A percentile compares a stretch with the other conserved stretches of the same genome.
These are phyloP conservation scores for Penicillium salamii DNA, from an alignment of 495 filamentous ascomycete genomes.

Conservation along the genomic window DNA sequence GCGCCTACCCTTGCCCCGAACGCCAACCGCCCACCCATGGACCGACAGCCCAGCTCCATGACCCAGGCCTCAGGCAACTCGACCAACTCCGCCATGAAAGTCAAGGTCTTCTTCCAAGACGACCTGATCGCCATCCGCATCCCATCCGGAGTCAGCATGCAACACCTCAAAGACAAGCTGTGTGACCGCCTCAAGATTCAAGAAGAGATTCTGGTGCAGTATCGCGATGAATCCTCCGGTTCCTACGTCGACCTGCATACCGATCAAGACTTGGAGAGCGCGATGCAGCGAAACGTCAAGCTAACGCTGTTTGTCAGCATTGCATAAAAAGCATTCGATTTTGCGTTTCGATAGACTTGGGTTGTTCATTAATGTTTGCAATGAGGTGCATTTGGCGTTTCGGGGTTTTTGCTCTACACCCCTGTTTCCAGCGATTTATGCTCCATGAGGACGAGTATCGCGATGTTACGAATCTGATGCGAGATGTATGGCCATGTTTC, in stretches of 20 bases:
- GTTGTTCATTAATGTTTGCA: slow-evolving; percentile 17
- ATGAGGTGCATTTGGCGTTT: slow-evolving; percentile 33
- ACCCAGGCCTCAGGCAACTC: slow-evolving; percentile 63
- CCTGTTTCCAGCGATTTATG: slow-evolving; percentile 21
- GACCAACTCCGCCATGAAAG: slow-evolving; percentile 64
- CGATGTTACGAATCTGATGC: slow-evolving; percentile 28
- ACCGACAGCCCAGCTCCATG: slow-evolving; percentile 70
- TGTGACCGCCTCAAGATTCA: slow-evolving; percentile 71
- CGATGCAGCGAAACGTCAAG: slow-evolving; percentile 80
- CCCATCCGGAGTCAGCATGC: slow-evolving; percentile 72
- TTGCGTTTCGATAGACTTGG: slow-evolving; percentile 22
- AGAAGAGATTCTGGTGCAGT: slow-evolving; percentile 72
- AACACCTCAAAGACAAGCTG: slow-evolving; percentile 77
- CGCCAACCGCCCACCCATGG: slow-evolving; percentile 54
- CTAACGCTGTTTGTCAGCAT: slow-evolving; percentile 74
- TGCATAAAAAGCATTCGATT: slow-evolving; percentile 30
- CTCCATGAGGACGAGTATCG: slow-evolving; percentile 17
- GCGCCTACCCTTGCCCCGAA: slow-evolving; percentile 45
- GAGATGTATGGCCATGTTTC: slow-evolving; percentile 29
- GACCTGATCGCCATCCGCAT: slow-evolving; percentile 90
- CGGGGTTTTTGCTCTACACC: slow-evolving; percentile 9
- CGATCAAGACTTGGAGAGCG: slow-evolving; percentile 77
- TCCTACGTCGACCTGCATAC: slow-evolving; percentile 69
- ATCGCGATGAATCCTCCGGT: slow-evolving; percentile 81
- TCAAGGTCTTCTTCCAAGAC: slow-evolving; percentile 90